A percentile compares a stretch with the other conserved stretches of the same genome.
Evolutionary conservation across 2,329 filamentous ascomycete genomes (phyloP).

Genomic region (Exophiala xenobiotica): DNA sequence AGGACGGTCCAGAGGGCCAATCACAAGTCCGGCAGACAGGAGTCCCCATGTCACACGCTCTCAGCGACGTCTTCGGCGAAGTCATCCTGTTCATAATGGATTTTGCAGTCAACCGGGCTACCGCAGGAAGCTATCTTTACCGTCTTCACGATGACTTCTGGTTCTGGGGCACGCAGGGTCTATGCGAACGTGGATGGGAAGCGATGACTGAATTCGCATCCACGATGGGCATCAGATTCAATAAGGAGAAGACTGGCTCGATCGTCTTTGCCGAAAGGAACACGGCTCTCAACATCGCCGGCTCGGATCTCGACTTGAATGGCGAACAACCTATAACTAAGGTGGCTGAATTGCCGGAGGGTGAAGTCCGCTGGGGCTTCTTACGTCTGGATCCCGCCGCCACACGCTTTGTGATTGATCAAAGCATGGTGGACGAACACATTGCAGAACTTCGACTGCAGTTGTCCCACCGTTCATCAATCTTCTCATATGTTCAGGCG

Average conservation of each 20-base stretch:
- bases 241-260: conserved; percentile 58
- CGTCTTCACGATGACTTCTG: conserved; percentile 66
- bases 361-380: conserved; percentile 61
- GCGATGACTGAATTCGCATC: conserved; percentile 56
- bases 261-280: no score
- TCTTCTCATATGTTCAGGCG: conserved; percentile 60
- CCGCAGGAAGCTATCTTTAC: conserved; percentile 49
- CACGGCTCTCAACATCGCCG: no score
- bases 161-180: conserved; percentile 61
- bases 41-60: conserved; percentile 58
- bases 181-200: conserved; percentile 59
- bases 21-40: conserved; percentile 54
- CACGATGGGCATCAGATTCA: conserved; percentile 59
- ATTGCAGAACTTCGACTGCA: conserved; percentile 60
- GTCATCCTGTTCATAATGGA: conserved; percentile 64
- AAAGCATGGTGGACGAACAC: conserved; percentile 58
- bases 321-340: not conserved
- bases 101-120: conserved; percentile 60
- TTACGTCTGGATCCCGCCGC: conserved; percentile 54
- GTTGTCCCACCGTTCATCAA: conserved; percentile 54
- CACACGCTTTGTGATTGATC: conserved; percentile 61
- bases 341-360: conserved; percentile 45
- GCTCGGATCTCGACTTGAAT: conserved; percentile 7
- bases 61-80: conserved; percentile 63
- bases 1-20: conserved; percentile 50